Evolutionary conservation across 2,329 filamentous ascomycete genomes (phyloP).

Genomic region (Passalora sequoiae): DNA sequence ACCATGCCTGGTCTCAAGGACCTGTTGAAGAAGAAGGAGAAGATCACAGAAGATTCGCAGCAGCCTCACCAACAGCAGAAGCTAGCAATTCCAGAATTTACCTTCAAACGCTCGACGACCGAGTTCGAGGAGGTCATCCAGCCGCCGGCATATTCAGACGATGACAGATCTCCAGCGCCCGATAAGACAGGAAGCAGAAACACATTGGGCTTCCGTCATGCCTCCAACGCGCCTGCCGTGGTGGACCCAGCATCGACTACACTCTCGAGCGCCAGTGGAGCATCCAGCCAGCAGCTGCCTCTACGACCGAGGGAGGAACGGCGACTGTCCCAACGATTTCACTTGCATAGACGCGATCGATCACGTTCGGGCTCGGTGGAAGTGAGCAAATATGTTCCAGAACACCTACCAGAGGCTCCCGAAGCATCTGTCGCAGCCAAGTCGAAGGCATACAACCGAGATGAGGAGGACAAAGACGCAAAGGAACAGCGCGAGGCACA

Average conservation of each 20-base stretch:
- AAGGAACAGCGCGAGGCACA: constrained; percentile 59
- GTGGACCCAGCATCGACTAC: constrained; percentile 19
- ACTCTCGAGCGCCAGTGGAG: constrained; percentile 10
- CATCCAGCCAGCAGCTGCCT: constrained; percentile 18
- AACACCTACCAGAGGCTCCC: constrained; percentile 76
- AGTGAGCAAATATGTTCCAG: constrained; percentile 69
- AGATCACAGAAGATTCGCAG: constrained; percentile 36
- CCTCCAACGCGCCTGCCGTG: constrained; percentile 28
- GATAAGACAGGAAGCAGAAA: constrained; percentile 23
- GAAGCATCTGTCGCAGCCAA: constrained; percentile 48
- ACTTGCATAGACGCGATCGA: constrained; percentile 55
- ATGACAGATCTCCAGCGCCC: constrained; percentile 20
- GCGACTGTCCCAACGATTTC: constrained; percentile 64
- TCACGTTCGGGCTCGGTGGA: constrained; percentile 47
- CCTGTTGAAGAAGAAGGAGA: constrained; percentile 60
- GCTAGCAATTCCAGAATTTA: constrained; percentile 58
- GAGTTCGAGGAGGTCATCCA: constrained; percentile 71
- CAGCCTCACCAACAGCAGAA: constrained; percentile 31
- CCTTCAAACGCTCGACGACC: constrained; percentile 80
- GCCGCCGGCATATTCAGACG: constrained; percentile 55
- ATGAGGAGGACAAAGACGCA: constrained; percentile 35
- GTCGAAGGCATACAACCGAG: constrained; percentile 6
- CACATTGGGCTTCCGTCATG: constrained; percentile 34
- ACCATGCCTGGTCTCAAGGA: constrained; percentile 55
- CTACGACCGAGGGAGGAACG: constrained; percentile 33